phyloP scores from a whole-genome alignment of 208 protist species.

The Trypanosoma theileri region DNA sequence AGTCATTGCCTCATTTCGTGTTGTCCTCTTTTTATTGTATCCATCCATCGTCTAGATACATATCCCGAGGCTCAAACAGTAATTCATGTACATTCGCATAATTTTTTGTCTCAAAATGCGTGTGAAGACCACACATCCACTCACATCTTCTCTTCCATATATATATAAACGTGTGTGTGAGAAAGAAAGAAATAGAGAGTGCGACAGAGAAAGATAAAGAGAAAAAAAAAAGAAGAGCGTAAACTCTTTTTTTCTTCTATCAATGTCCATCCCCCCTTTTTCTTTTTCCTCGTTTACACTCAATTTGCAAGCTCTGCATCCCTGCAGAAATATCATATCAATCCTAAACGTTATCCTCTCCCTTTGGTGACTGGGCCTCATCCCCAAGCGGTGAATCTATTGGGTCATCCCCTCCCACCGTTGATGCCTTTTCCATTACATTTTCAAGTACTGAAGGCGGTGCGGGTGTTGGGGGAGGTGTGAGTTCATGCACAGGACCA shows the following conservation, averaged over 20 bases:
- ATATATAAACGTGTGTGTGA: no score
- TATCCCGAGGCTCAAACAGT: background rate
- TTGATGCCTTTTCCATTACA: background rate
- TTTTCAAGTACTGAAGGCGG: background rate
- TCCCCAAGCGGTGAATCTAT: no score
- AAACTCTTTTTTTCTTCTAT: background rate
- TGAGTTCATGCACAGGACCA: background rate
- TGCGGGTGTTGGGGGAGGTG: background rate
- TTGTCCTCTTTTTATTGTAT: constrained; percentile 6
- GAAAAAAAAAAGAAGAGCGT: no score
- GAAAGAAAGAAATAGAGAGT: no score
- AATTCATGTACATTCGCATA: constrained; percentile 1
- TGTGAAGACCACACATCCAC: no score
- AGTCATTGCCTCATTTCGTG: background rate
- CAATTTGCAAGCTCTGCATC: background rate
- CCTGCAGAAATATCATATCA: no score
- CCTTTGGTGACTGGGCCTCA: no score
- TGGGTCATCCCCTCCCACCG: no score
- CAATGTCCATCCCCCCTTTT: background rate
- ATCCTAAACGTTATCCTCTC: background rate
- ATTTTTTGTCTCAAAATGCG: no score
- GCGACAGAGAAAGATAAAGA: no score
- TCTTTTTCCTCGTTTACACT: background rate
- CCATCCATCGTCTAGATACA: background rate
- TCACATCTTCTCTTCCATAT: no score